Conservation (phyloP, 1,139 yeast genomes). For the Kodamaea suecica region DNA sequence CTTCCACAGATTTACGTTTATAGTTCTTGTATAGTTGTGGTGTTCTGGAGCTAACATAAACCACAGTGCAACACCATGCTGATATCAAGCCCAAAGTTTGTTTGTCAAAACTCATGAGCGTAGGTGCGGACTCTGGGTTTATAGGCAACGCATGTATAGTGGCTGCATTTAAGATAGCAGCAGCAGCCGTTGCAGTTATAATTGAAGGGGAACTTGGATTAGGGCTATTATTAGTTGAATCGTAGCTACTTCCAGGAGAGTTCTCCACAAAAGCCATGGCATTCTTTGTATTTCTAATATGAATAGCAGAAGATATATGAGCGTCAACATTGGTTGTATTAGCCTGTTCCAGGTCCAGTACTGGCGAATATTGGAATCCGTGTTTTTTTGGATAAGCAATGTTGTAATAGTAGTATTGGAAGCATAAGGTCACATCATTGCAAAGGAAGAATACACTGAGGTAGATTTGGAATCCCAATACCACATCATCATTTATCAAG, state of each 20-base stretch:
- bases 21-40: conserved; percentile 84
- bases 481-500: conserved; percentile 60
- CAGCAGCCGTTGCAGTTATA: conserved; percentile 4
- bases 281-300: conserved; percentile 11
- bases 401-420: conserved; percentile 74
- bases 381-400: conserved; percentile 31
- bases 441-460: conserved; percentile 71
- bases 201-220: conserved; percentile 2
- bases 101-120: not conserved
- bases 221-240: conserved; percentile 5
- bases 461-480: conserved; percentile 68
- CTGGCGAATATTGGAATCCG: conserved; percentile 9
- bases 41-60: conserved; percentile 74
- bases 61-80: conserved; percentile 80
- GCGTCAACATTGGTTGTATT: conserved; percentile 9
- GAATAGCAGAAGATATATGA: conserved; percentile 15
- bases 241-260: conserved; percentile 5
- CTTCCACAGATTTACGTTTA: conserved; percentile 74
- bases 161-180: conserved; percentile 22
- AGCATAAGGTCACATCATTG: conserved; percentile 68
- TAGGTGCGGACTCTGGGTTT: conserved; percentile 1
- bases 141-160: conserved; percentile 23
- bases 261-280: conserved; percentile 1
- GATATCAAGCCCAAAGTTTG: conserved; percentile 47
- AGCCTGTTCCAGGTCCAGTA: conserved; percentile 6